A percentile compares a stretch with the other conserved stretches of the same genome.
Evolutionary conservation across 2,329 filamentous ascomycete species (phyloP).

Genomic region (Pestalotiopsis sp.): DNA sequence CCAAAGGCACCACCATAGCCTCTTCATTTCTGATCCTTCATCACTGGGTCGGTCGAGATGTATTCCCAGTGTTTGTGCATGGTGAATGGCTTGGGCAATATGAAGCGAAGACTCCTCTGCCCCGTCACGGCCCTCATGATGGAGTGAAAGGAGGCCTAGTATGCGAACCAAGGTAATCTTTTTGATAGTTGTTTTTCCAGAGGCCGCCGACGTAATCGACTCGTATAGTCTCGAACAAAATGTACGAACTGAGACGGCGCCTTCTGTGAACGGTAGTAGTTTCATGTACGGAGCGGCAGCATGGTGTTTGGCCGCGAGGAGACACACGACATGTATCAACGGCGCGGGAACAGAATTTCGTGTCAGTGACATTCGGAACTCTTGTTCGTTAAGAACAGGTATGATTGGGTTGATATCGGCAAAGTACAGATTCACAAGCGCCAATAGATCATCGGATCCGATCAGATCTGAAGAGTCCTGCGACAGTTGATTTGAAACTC

Average conservation of each 20-base stretch:
- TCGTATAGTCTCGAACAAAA: not conserved
- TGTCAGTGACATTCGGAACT: not conserved
- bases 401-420: not conserved
- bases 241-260: not conserved
- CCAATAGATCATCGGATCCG: not conserved
- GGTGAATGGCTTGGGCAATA: not conserved
- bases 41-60: not conserved
- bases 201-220: not conserved
- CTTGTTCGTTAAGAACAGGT: not conserved
- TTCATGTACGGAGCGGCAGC: not conserved
- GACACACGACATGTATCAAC: not conserved
- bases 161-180: not conserved
- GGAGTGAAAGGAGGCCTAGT: not conserved
- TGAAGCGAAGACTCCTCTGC: not conserved
- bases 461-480: not conserved
- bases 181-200: not conserved
- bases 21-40: not conserved
- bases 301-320: not conserved
- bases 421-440: not conserved
- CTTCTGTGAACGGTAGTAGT: not conserved
- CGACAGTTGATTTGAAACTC: not conserved
- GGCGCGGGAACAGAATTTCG: not conserved
- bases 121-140: not conserved
- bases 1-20: not conserved
- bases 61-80: not conserved